phyloP scores from a whole-genome alignment of 495 filamentous ascomycete species.

The Talaromyces thailandensis region DNA sequence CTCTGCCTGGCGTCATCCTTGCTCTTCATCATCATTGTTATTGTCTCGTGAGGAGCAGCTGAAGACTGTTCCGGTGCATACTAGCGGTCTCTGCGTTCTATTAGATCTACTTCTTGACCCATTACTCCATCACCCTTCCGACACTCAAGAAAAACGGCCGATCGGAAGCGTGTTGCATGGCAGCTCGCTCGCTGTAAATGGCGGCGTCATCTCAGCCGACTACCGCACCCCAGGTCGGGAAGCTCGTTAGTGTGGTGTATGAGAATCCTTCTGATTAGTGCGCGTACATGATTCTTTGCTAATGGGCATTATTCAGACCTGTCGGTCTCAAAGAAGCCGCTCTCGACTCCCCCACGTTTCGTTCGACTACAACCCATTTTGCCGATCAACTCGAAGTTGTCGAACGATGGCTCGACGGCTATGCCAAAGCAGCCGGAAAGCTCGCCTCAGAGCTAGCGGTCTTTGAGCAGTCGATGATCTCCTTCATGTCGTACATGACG shows the following conservation, averaged over 20 bases:
- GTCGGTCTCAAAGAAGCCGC: conserved; percentile 89
- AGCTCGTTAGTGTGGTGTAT: conserved; percentile 49
- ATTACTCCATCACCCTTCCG: neutral
- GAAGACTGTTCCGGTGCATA: neutral
- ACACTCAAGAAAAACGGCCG: neutral
- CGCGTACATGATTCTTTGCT: conserved; percentile 10
- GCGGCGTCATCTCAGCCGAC: conserved; percentile 37
- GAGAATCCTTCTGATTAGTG: conserved; percentile 11
- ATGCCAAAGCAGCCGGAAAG: conserved; percentile 69
- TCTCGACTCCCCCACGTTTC: conserved; percentile 91
- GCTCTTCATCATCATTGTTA: neutral
- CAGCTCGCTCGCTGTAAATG: conserved; percentile 35
- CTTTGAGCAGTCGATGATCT: conserved; percentile 61
- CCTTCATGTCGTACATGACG: conserved; percentile 60
- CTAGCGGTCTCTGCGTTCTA: conserved; percentile 10
- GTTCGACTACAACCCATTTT: conserved; percentile 81
- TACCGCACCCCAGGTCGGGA: conserved; percentile 39
- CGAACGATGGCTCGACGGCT: conserved; percentile 89
- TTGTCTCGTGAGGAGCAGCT: conserved; percentile 1
- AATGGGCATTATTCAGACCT: conserved; percentile 40
- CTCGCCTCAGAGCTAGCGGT: conserved; percentile 62
- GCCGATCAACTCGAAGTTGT: conserved; percentile 84
- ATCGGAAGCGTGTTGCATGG: conserved; percentile 20
- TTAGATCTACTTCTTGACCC: neutral
- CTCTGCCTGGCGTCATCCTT: neutral